Percentiles rank a stretch among this genome's conserved stretches.
phyloP scores from a whole-genome alignment of 768 basidiomycete genomes.

The Lepiota subincarnata region DNA sequence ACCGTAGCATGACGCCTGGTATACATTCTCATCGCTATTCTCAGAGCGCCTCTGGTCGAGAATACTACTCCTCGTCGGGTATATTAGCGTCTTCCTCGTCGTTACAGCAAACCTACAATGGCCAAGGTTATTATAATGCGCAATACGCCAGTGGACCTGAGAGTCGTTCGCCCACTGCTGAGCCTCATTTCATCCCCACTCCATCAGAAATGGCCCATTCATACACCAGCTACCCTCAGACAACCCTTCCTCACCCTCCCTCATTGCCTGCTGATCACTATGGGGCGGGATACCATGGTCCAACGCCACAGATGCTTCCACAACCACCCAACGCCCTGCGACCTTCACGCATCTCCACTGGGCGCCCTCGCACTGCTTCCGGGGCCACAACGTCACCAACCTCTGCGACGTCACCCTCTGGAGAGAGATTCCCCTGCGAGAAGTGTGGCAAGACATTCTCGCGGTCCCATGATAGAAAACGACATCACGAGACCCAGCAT shows the following conservation, averaged over 20 bases:
- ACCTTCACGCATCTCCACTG: conserved; percentile 35
- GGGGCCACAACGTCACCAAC: conserved; percentile 29
- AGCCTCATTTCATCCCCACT: conserved; percentile 28
- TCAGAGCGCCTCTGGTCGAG: conserved; percentile 20
- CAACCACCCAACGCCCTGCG: conserved; percentile 26
- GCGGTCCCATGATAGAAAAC: conserved; percentile 75
- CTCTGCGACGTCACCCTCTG: conserved; percentile 36
- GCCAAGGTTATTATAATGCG: conserved; percentile 17
- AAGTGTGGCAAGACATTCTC: conserved; percentile 78
- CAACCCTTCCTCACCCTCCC: conserved; percentile 20
- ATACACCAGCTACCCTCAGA: conserved; percentile 26
- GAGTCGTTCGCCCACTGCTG: conserved; percentile 19
- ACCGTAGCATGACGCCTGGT: conserved; percentile 35
- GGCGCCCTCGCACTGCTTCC: conserved; percentile 35
- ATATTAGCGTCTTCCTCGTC: conserved; percentile 20
- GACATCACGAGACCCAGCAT: conserved; percentile 78
- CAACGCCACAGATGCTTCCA: conserved; percentile 24
- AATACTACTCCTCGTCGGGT: conserved; percentile 21
- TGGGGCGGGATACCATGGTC: conserved; percentile 23
- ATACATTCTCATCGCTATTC: conserved; percentile 28
- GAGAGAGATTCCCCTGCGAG: conserved; percentile 69
- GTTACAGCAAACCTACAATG: conserved; percentile 14
- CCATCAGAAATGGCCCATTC: conserved; percentile 30
- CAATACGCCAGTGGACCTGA: conserved; percentile 17
- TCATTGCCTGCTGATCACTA: conserved; percentile 18